Conservation (phyloP, 441 rosid species). For the Gossypium trilobum region DNA sequence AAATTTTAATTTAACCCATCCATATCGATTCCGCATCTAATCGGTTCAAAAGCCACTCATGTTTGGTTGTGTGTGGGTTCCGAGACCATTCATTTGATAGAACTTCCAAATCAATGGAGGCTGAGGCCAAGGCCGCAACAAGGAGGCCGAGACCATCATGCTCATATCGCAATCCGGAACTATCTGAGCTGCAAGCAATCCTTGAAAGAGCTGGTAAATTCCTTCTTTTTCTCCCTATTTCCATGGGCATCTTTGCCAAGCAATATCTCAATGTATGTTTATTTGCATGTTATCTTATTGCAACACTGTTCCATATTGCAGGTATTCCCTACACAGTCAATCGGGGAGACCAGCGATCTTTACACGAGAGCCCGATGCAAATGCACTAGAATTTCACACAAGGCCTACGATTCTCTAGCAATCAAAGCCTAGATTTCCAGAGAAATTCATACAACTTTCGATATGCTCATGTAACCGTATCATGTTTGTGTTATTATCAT, state of each 20-base stretch:
- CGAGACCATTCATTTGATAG: constrained; percentile 77
- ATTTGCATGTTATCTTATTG: neutral
- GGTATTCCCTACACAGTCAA: constrained; percentile 65
- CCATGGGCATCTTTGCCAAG: neutral
- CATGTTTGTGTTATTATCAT: too few species aligned
- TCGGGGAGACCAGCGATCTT: constrained; percentile 16
- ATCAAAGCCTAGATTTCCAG: neutral
- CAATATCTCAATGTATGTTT: neutral
- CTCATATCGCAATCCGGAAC: constrained; percentile 67
- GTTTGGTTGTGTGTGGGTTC: constrained; percentile 95
- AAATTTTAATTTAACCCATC: too few species aligned
- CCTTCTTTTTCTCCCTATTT: neutral
- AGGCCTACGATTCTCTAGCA: constrained; percentile 5
- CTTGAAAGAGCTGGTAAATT: constrained; percentile 64
- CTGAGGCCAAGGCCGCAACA: constrained; percentile 58
- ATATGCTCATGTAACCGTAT: too few species aligned
- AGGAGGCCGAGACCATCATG: constrained; percentile 84
- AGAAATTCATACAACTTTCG: too few species aligned
- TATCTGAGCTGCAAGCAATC: constrained; percentile 53
- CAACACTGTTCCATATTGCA: constrained; percentile 18
- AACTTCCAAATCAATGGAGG: constrained; percentile 57
- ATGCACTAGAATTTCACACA: constrained; percentile 77
- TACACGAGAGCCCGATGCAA: constrained; percentile 68
- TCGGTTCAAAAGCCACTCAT: constrained; percentile 9
- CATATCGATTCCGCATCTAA: too few species aligned